These are phyloP conservation scores for Torulaspora maleeae DNA, from an alignment of 805 yeast species.

Conservation along the genomic window DNA sequence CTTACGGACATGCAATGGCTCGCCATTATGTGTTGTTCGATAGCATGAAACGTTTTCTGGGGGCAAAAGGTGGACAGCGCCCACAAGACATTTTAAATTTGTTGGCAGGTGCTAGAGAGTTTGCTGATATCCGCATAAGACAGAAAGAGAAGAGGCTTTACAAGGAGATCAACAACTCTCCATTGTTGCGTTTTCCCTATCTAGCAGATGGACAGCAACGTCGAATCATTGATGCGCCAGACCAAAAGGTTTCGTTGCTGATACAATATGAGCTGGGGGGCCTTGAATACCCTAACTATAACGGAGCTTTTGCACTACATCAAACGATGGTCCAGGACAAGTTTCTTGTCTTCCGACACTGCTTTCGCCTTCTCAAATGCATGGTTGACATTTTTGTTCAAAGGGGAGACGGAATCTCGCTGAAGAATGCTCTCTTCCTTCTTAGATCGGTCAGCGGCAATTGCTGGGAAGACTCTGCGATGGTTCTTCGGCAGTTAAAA, in stretches of 20 bases:
- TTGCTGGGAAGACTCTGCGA: constrained; percentile 49
- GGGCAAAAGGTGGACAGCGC: constrained; percentile 11
- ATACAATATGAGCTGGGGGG: constrained; percentile 52
- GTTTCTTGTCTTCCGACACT: constrained; percentile 39
- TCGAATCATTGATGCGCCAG: constrained; percentile 22
- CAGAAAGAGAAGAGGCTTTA: constrained; percentile 44
- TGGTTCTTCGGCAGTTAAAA: constrained; percentile 45
- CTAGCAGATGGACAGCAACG: constrained; percentile 30
- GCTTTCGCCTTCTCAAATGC: constrained; percentile 42
- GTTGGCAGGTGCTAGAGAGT: constrained; percentile 40
- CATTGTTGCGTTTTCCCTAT: constrained; percentile 38
- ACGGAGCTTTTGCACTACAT: constrained; percentile 39
- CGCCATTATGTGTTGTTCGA: constrained; percentile 44
- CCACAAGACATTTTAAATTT: constrained; percentile 26
- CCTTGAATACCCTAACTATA: constrained; percentile 42
- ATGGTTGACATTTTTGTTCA: constrained; percentile 42
- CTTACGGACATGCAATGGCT: constrained; percentile 47
- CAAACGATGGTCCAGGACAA: constrained; percentile 44
- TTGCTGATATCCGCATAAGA: constrained; percentile 39
- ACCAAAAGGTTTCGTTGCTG: constrained; percentile 41
- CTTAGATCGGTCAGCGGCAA: constrained; percentile 40
- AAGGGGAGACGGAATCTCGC: constrained; percentile 41
- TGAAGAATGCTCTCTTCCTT: constrained; percentile 38
- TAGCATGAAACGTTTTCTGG: constrained; percentile 40
- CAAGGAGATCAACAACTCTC: constrained; percentile 41